Evolutionary conservation across 2,329 filamentous ascomycete species (phyloP).

Genomic region (Madurella fahalii): DNA sequence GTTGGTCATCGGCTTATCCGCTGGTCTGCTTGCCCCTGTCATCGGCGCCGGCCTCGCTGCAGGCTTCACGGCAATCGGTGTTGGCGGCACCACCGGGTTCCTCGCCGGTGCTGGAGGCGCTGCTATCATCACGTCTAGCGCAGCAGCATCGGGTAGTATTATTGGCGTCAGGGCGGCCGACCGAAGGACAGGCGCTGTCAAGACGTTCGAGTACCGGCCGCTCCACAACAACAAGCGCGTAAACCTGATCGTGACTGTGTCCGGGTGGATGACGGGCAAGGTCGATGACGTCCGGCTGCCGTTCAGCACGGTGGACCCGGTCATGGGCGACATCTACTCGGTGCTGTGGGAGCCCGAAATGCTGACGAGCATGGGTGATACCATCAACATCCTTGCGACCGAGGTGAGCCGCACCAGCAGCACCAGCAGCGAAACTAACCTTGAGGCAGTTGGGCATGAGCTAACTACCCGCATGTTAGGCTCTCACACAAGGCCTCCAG

Average conservation of each 20-base stretch:
- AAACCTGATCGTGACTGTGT: slow-evolving; percentile 90
- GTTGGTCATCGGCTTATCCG: slow-evolving; percentile 90
- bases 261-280: slow-evolving; percentile 98
- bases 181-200: slow-evolving; percentile 83
- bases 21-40: slow-evolving; percentile 84
- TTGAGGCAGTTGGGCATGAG: background rate
- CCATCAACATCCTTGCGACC: slow-evolving; percentile 95
- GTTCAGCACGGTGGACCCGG: slow-evolving; percentile 91
- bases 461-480: slow-evolving; percentile 44
- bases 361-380: slow-evolving; percentile 95
- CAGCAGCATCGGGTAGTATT: slow-evolving; percentile 78
- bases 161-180: slow-evolving; percentile 85
- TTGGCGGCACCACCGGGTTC: slow-evolving; percentile 83
- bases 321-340: slow-evolving; percentile 98
- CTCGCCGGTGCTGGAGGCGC: slow-evolving; percentile 88
- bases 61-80: slow-evolving; percentile 91
- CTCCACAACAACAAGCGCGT: slow-evolving; percentile 97
- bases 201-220: slow-evolving; percentile 94
- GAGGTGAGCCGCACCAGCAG: slow-evolving; percentile 57
- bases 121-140: slow-evolving; percentile 87
- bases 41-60: slow-evolving; percentile 92
- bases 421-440: background rate
- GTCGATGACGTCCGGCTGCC: slow-evolving; percentile 93
- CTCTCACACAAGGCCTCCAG: slow-evolving; percentile 91
- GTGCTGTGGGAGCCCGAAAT: slow-evolving; percentile 98